Percentiles rank a stretch among this genome's conserved stretches.
Conservation (phyloP, 2,329 filamentous ascomycete genomes). For the Monosporascus cannonballus region DNA sequence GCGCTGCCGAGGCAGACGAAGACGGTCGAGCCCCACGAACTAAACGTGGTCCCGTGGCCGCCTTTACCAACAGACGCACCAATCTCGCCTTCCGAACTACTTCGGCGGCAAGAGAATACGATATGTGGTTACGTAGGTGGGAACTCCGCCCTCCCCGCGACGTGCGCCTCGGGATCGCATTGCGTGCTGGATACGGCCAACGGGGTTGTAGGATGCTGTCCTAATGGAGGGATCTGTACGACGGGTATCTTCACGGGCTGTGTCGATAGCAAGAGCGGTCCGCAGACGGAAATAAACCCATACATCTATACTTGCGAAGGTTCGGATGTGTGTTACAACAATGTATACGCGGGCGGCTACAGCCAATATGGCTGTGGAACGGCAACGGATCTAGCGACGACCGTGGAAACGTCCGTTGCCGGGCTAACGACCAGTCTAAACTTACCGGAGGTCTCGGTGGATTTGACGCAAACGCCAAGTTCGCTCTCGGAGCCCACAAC, state of each 20-base stretch:
- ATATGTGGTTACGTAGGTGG: slow-evolving; percentile 54
- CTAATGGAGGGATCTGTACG: slow-evolving; percentile 44
- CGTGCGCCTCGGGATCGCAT: slow-evolving; percentile 51
- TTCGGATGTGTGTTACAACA: slow-evolving; percentile 47
- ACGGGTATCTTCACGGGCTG: slow-evolving; percentile 52
- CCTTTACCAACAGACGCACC: slow-evolving; percentile 36
- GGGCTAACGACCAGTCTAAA: slow-evolving; percentile 32
- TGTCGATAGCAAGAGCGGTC: slow-evolving; percentile 44
- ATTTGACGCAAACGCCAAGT: slow-evolving; percentile 33
- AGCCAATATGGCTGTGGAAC: slow-evolving; percentile 53
- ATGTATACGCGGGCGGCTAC: slow-evolving; percentile 48
- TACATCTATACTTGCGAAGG: slow-evolving; percentile 52
- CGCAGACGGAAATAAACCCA: slow-evolving; percentile 46
- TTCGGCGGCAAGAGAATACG: slow-evolving; percentile 42
- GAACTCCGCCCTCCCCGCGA: slow-evolving; percentile 45
- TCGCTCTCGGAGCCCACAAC: slow-evolving; percentile 36
- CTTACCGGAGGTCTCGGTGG: slow-evolving; percentile 33
- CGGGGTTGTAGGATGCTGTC: slow-evolving; percentile 50
- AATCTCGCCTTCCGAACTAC: slow-evolving; percentile 27
- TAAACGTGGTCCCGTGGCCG: slow-evolving; percentile 36
- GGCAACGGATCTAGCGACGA: slow-evolving; percentile 40
- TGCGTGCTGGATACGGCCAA: slow-evolving; percentile 47
- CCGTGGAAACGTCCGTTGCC: slow-evolving; percentile 39
- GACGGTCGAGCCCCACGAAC: slow-evolving; percentile 28
- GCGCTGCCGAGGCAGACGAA: slow-evolving; percentile 35